These are phyloP conservation scores for Hypoxylon sp. DNA, from an alignment of 2,329 filamentous ascomycete species.

Conservation along the genomic window DNA sequence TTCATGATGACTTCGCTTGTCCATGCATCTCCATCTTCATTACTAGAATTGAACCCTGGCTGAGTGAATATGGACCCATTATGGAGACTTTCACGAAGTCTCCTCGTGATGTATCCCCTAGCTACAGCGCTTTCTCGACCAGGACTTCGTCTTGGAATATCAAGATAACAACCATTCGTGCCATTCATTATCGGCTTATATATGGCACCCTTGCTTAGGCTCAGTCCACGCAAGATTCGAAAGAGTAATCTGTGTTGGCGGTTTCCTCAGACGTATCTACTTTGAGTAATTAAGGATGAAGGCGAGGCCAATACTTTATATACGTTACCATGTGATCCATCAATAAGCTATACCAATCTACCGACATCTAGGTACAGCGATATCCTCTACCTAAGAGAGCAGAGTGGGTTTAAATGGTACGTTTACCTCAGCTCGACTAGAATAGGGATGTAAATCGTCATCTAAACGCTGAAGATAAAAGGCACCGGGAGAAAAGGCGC, in stretches of 20 bases:
- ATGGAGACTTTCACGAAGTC: not conserved
- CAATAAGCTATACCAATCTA: not conserved
- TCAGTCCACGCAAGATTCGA: not conserved
- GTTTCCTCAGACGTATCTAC: not conserved
- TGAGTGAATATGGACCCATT: not conserved
- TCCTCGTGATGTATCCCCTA: not conserved
- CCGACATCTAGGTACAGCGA: not conserved
- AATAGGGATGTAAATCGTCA: constrained; percentile 21
- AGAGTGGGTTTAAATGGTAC: not conserved
- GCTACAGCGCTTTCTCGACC: not conserved
- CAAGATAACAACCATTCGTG: not conserved
- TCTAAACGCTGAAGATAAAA: not conserved
- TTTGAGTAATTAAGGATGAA: not conserved
- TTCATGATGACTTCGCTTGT: not conserved
- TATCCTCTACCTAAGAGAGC: not conserved
- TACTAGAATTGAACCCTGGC: not conserved
- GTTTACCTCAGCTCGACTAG: constrained; percentile 3
- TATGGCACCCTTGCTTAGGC: not conserved
- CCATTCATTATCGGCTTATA: not conserved
- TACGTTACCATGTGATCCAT: not conserved
- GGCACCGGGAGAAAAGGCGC: not conserved
- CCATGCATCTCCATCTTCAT: not conserved
- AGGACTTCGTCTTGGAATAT: not conserved
- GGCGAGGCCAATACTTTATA: not conserved
- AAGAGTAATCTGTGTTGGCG: not conserved